These are phyloP conservation scores for Lomentospora prolificans DNA, from an alignment of 2,329 filamentous ascomycete genomes.

Conservation along the genomic window DNA sequence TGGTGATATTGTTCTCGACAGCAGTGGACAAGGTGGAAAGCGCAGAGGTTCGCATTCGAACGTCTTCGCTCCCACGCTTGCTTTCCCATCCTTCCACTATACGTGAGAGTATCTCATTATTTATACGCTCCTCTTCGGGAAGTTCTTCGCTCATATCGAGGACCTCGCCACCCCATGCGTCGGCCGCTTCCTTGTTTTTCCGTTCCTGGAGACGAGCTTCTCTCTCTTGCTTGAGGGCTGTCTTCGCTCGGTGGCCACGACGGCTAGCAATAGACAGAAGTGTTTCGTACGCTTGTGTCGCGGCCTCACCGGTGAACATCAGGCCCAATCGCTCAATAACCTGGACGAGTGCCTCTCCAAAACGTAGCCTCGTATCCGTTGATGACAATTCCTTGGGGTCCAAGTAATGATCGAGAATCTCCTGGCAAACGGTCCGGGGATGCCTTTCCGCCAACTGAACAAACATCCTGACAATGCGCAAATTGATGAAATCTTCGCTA, in stretches of 20 bases:
- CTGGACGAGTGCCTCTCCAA: conserved; percentile 58
- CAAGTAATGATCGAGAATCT: conserved; percentile 58
- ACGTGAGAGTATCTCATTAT: conserved; percentile 40
- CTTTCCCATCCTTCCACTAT: conserved; percentile 62
- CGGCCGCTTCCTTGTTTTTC: conserved; percentile 36
- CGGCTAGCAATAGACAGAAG: conserved; percentile 56
- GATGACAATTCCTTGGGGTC: conserved; percentile 48
- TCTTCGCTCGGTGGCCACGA: conserved; percentile 50
- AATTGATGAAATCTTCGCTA: conserved; percentile 61
- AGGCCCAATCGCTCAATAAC: conserved; percentile 51
- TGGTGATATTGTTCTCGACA: conserved; percentile 50
- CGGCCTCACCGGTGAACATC: conserved; percentile 43
- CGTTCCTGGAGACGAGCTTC: conserved; percentile 39
- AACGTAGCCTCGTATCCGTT: conserved; percentile 55
- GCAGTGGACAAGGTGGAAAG: conserved; percentile 53
- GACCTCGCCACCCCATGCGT: conserved; percentile 45
- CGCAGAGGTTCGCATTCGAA: conserved; percentile 59
- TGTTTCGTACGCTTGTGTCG: conserved; percentile 42
- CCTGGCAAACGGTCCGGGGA: conserved; percentile 49
- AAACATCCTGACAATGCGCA: conserved; percentile 57
- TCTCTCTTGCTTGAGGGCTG: conserved; percentile 43
- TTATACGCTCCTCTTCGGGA: conserved; percentile 31
- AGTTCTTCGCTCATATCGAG: conserved; percentile 36
- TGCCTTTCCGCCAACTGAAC: conserved; percentile 51
- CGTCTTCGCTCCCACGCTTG: conserved; percentile 55